Percentiles rank a stretch among this genome's conserved stretches.
Conservation (phyloP, 2,329 filamentous ascomycete species). For the Colletotrichum ledebouriae region DNA sequence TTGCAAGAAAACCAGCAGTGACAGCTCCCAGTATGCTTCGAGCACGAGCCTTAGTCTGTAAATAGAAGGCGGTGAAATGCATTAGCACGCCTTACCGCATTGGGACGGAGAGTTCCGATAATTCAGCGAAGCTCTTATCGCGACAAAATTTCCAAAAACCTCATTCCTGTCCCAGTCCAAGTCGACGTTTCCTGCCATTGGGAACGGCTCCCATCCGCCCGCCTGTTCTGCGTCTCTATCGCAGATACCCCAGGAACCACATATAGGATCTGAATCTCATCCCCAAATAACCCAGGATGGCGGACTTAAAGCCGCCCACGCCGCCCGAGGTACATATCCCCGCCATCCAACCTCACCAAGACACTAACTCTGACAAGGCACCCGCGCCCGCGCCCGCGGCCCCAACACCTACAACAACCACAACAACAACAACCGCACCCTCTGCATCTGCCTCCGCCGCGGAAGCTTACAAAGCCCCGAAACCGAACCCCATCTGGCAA, state of each 20-base stretch:
- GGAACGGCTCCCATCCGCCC: background rate
- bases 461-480: constrained; percentile 56
- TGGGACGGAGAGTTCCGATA: constrained; percentile 37
- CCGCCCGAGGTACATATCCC: constrained; percentile 41
- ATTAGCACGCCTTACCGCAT: background rate
- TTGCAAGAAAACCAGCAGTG: too few species aligned
- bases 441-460: constrained; percentile 47
- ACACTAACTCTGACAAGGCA: constrained; percentile 22
- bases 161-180: constrained; percentile 11
- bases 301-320: constrained; percentile 45
- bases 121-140: constrained; percentile 42
- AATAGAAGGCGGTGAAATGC: constrained; percentile 19
- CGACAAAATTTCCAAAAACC: constrained; percentile 41
- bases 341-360: background rate
- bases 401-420: constrained; percentile 7
- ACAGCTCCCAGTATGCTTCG: background rate
- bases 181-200: constrained; percentile 20
- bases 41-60: background rate
- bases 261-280: background rate
- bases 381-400: constrained; percentile 17
- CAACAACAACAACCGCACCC: constrained; percentile 26
- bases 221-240: background rate
- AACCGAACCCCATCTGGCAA: constrained; percentile 78
- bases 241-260: too few species aligned
- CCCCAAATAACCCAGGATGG: constrained; percentile 30